Percentiles rank a stretch among this genome's conserved stretches.
phyloP scores from a whole-genome alignment of 1,139 yeast genomes.

The Yamadazyma buinensis region DNA sequence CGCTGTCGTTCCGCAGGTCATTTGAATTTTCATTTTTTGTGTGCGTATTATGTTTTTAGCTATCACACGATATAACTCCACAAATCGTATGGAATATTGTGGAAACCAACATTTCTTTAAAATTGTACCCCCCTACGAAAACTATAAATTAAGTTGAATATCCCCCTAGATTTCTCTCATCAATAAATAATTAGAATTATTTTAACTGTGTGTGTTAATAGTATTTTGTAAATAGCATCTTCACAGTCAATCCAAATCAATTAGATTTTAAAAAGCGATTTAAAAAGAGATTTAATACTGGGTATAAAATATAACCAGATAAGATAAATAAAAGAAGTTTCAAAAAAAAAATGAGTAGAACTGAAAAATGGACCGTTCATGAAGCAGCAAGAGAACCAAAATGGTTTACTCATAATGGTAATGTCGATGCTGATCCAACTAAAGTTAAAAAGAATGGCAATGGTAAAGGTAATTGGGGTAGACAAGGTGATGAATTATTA shows the following conservation, averaged over 20 bases:
- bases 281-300: no score
- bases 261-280: no score
- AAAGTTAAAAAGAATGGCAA: conserved; percentile 81
- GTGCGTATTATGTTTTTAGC: conserved; percentile 1
- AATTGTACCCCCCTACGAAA: no score
- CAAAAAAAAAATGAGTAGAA: conserved; percentile 73
- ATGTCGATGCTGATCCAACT: conserved; percentile 63
- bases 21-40: no score
- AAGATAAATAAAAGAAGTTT: no score
- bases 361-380: conserved; percentile 72
- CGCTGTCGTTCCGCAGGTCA: no score
- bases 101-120: no score
- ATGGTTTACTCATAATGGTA: conserved; percentile 76
- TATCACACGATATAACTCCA: conserved; percentile 9
- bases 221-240: no score
- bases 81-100: conserved; percentile 5
- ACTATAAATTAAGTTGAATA: conserved; percentile 4
- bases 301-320: no score
- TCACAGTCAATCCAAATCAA: no score
- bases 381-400: conserved; percentile 59
- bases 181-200: no score
- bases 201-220: no score
- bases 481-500: conserved; percentile 61
- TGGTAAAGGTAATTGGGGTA: conserved; percentile 78
- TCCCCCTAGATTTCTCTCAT: background rate